A percentile compares a stretch with the other conserved stretches of the same genome.
Evolutionary conservation across 176 grass and related monocot genomes (phyloP).

Genomic region (Avena atlantica): DNA sequence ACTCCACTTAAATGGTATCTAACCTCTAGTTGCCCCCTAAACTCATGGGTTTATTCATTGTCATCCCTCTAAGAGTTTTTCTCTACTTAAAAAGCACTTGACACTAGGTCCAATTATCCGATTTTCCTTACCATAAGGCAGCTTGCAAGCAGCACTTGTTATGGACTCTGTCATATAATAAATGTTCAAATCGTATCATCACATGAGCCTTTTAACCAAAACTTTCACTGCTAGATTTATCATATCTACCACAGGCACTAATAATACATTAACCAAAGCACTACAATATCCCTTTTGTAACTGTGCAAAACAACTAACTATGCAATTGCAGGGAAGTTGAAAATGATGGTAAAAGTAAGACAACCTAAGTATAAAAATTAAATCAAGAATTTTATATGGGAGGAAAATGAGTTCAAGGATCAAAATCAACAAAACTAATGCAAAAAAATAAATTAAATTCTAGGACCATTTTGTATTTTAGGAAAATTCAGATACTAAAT

Average conservation of each 20-base stretch:
- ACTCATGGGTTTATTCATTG: not conserved
- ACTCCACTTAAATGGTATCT: not conserved
- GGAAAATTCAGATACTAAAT: conserved; percentile 1
- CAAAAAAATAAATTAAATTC: conserved; percentile 13
- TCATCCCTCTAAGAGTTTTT: conserved; percentile 23
- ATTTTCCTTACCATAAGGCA: conserved; percentile 32
- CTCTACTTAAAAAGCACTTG: conserved; percentile 1
- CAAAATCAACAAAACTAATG: not conserved
- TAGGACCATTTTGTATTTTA: not conserved
- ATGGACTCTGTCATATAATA: not conserved
- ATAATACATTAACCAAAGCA: conserved; percentile 13
- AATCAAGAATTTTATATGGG: not conserved
- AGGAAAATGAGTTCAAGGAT: conserved; percentile 11
- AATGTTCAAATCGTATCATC: not conserved
- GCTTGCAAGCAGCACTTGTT: not conserved
- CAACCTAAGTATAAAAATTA: not conserved
- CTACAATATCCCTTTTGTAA: conserved; percentile 7
- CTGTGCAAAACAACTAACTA: conserved; percentile 11
- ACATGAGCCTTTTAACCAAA: conserved; percentile 5
- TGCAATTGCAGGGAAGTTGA: not conserved
- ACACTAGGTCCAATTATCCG: not conserved
- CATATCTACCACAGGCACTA: not conserved
- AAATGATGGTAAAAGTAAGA: conserved; percentile 11
- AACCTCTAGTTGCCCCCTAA: conserved; percentile 11
- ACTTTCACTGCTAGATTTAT: not conserved